Percentiles rank a stretch among this genome's conserved stretches.
Evolutionary conservation across 768 basidiomycete genomes (phyloP).

Genomic region (Hortiboletus flavorubellus): DNA sequence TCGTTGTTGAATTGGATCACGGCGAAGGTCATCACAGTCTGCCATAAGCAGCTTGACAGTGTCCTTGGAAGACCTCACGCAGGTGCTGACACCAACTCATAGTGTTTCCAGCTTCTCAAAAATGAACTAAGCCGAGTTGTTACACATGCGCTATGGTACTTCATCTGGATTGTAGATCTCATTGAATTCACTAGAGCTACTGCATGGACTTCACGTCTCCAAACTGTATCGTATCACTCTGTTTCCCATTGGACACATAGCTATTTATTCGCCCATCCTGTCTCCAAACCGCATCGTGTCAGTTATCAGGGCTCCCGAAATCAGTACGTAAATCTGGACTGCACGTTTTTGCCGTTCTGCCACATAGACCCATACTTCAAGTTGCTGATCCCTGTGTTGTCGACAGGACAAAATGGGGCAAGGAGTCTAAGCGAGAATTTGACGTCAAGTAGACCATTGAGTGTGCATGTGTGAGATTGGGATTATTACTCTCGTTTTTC

Average conservation of each 20-base stretch:
- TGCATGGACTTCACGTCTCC: constrained; percentile 29
- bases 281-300: constrained; percentile 25
- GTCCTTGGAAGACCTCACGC: neutral
- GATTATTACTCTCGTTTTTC: constrained; percentile 3
- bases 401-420: constrained; percentile 24
- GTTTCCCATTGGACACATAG: constrained; percentile 19
- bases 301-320: constrained; percentile 28
- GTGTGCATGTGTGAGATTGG: constrained; percentile 16
- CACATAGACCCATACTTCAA: constrained; percentile 22
- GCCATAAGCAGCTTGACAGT: constrained; percentile 45
- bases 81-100: constrained; percentile 11
- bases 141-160: no score
- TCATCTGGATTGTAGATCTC: constrained; percentile 28
- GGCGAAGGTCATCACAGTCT: constrained; percentile 44
- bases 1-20: constrained; percentile 48
- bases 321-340: constrained; percentile 18
- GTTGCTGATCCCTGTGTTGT: constrained; percentile 20
- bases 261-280: constrained; percentile 28
- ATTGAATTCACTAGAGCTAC: constrained; percentile 28
- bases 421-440: constrained; percentile 26
- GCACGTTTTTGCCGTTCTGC: constrained; percentile 17
- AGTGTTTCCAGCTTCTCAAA: constrained; percentile 47
- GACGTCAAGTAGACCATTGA: constrained; percentile 23
- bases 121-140: constrained; percentile 37
- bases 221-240: constrained; percentile 36